Evolutionary conservation across 352 stramenopile species (phyloP).

Genomic region (Pythium sukuiense): DNA sequence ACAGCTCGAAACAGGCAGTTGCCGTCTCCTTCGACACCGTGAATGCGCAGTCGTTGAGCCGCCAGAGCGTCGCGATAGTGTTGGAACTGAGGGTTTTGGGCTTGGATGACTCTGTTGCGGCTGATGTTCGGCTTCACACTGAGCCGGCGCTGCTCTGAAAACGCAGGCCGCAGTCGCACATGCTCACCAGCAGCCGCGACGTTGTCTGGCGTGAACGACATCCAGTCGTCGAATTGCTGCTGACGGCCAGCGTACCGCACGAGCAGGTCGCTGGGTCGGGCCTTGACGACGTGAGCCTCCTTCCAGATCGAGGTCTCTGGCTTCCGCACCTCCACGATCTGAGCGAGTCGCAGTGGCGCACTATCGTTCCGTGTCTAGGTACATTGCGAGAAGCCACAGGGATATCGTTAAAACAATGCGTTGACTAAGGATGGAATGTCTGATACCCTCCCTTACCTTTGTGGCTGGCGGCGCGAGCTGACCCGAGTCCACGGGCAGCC

Average conservation of each 20-base stretch:
- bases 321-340: conserved; percentile 70
- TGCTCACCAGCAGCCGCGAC: conserved; percentile 66
- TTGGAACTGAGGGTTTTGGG: conserved; percentile 71
- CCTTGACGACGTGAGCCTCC: conserved; percentile 57
- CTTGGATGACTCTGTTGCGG: conserved; percentile 60
- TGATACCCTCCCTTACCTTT: conserved; percentile 36
- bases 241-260: conserved; percentile 70
- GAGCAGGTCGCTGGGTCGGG: conserved; percentile 41
- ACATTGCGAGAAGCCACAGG: background rate
- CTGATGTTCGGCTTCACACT: conserved; percentile 37
- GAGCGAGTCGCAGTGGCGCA: conserved; percentile 56
- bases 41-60: conserved; percentile 45
- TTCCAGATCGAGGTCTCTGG: conserved; percentile 51
- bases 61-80: conserved; percentile 66
- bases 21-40: conserved; percentile 91
- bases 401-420: background rate
- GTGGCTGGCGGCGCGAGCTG: conserved; percentile 55
- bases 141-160: conserved; percentile 42
- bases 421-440: background rate
- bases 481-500: conserved; percentile 63
- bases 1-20: conserved; percentile 98
- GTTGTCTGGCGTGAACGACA: conserved; percentile 56
- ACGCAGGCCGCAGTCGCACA: conserved; percentile 28
- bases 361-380: conserved; percentile 54
- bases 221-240: conserved; percentile 72